Evolutionary conservation across 2,329 filamentous ascomycete species (phyloP), one percentile per base, ranked within the genome.

Genomic region (Talaromyces sp.): DNA sequence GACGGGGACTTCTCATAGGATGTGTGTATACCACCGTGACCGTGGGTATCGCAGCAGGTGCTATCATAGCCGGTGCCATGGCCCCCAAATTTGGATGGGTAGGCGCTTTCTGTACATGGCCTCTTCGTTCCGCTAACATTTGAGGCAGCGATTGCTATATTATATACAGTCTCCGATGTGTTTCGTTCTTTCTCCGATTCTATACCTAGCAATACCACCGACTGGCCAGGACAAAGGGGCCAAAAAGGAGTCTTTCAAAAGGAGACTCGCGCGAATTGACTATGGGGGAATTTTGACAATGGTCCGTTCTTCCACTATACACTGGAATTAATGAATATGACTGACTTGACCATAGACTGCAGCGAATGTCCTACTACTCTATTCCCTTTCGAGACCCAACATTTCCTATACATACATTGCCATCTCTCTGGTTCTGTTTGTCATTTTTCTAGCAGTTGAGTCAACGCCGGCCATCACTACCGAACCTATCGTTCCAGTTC

Each of bases 401-500:
- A 83, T 95, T 46, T 81, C 86, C 14, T 71, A 80, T 18, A 71
- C 83, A 0, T 85, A 87, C 0, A 81, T 96, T 33, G 64, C 86
- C 21, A 71, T 88, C 5, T 90, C 89, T 0, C 60, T 85, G 1
- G 63, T 82, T 4, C 70, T 85, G 2, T 87, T 92, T 66, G 71
- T 86, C 1, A 60, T 79, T 2, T 87, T 87, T 69, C 69, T 86
- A 18, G 64, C 85, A 5, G 84, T 88, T 65, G 91, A 96, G 73
- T 81, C 84, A 60, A 83, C 81, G 61, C 74, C 88, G 44, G 84
- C 88, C 3, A 25, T 63, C 14, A 33, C 62, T 21, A 69, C 75
- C 1, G 88, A 92, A 44, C 91, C 92, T 3, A 86, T 96, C 70
- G 88, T 96, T 58, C 91, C 91, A 1, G 77, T 93, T 56, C 75